Evolutionary conservation across 208 protist species (phyloP).

Genomic region (Crithidia fasciculata): DNA sequence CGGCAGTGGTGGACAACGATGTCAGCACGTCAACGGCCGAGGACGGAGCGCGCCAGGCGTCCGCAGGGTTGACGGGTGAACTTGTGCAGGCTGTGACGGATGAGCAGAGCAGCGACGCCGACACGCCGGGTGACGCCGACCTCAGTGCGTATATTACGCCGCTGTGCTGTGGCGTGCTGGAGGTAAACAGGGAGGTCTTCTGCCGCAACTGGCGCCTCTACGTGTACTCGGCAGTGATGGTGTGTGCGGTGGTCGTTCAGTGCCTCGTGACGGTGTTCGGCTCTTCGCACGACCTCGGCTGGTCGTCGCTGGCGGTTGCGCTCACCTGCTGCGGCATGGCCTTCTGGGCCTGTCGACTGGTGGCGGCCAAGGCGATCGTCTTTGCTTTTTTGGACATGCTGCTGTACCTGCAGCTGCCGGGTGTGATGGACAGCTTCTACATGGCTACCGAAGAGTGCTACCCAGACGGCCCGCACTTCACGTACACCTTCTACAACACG

Average conservation of each 20-base stretch:
- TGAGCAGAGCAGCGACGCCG: background rate
- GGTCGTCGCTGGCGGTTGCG: conserved; percentile 31
- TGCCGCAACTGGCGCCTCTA: conserved; percentile 47
- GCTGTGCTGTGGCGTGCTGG: conserved; percentile 40
- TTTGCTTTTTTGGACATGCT: conserved; percentile 47
- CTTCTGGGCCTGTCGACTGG: conserved; percentile 49
- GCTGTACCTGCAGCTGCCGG: conserved; percentile 57
- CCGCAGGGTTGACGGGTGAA: background rate
- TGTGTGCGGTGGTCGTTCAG: conserved; percentile 39
- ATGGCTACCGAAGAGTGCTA: conserved; percentile 39
- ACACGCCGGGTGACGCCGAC: background rate
- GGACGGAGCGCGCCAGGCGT: background rate
- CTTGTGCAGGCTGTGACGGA: background rate
- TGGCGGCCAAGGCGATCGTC: conserved; percentile 59
- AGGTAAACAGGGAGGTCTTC: conserved; percentile 61
- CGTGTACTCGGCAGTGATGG: conserved; percentile 58
- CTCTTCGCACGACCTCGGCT: conserved; percentile 27
- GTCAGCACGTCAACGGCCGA: background rate
- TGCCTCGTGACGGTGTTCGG: conserved; percentile 38
- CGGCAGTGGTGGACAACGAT: background rate
- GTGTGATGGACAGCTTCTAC: conserved; percentile 58
- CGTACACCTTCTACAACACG: conserved; percentile 61
- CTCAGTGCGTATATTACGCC: conserved; percentile 3
- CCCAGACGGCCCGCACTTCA: conserved; percentile 61
- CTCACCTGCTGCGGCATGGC: conserved; percentile 32